These are phyloP conservation scores for Heimioporus sp. DNA, from an alignment of 768 basidiomycete species.

Conservation along the genomic window DNA sequence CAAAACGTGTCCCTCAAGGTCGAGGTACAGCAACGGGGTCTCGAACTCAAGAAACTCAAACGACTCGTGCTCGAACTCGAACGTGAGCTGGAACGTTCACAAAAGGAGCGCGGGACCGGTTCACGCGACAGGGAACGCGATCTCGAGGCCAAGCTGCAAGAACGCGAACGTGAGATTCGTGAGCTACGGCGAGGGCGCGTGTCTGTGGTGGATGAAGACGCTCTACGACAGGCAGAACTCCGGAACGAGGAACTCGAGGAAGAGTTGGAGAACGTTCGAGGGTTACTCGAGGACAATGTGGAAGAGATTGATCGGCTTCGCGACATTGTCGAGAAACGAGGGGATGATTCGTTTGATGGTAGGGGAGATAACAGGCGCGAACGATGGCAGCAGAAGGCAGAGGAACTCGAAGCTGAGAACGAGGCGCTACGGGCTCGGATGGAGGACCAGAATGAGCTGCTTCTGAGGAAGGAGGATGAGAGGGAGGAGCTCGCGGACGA, in stretches of 20 bases:
- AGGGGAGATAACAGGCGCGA: constrained; percentile 40
- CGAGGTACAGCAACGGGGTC: constrained; percentile 83
- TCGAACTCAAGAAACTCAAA: constrained; percentile 90
- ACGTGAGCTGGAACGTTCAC: constrained; percentile 70
- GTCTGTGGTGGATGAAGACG: constrained; percentile 45
- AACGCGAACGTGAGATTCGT: constrained; percentile 65
- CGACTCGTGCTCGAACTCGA: constrained; percentile 85
- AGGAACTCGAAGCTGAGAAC: constrained; percentile 61
- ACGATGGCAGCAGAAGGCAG: constrained; percentile 47
- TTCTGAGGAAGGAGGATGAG: constrained; percentile 64
- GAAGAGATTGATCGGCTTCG: constrained; percentile 77
- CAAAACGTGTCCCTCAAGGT: constrained; percentile 94
- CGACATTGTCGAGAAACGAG: constrained; percentile 61
- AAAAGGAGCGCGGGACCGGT: constrained; percentile 45
- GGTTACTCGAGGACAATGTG: constrained; percentile 74
- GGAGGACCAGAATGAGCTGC: constrained; percentile 56
- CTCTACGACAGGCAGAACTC: constrained; percentile 53
- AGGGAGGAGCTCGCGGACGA: constrained; percentile 68
- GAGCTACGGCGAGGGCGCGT: constrained; percentile 58
- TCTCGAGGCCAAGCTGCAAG: constrained; percentile 72
- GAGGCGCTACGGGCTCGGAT: constrained; percentile 56
- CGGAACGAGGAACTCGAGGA: constrained; percentile 71
- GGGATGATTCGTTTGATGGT: constrained; percentile 41
- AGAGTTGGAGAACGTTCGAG: constrained; percentile 67
- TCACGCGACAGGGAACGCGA: constrained; percentile 62